Evolutionary conservation across 805 yeast species (phyloP).

Genomic region (Saccharomycopsis capsularis): DNA sequence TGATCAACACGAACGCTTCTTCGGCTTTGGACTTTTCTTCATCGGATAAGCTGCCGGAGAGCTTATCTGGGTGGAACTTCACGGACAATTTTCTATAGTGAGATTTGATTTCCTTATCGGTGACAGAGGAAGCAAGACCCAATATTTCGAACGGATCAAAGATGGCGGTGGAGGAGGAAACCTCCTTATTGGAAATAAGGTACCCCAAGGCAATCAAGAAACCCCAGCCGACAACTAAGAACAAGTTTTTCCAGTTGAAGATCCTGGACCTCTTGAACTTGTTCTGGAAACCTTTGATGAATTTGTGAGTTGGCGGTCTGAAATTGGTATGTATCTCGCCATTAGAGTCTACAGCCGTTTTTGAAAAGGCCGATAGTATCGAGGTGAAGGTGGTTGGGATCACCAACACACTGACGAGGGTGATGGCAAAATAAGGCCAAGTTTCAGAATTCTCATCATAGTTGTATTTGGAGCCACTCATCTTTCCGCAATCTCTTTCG

Average conservation of each 20-base stretch:
- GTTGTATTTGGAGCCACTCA: constrained; percentile 54
- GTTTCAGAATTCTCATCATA: constrained; percentile 88
- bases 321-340: constrained; percentile 32
- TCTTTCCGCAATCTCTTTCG: too few species aligned
- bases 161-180: constrained; percentile 29
- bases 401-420: constrained; percentile 59
- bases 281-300: constrained; percentile 28
- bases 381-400: constrained; percentile 51
- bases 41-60: constrained; percentile 52
- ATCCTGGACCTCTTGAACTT: constrained; percentile 26
- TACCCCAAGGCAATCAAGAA: constrained; percentile 36
- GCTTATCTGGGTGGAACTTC: constrained; percentile 90
- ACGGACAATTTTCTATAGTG: constrained; percentile 82
- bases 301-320: constrained; percentile 31
- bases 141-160: constrained; percentile 92
- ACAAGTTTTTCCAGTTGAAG: constrained; percentile 18
- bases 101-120: constrained; percentile 71
- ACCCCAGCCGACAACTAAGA: constrained; percentile 26
- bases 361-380: constrained; percentile 25
- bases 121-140: constrained; percentile 60
- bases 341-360: constrained; percentile 26
- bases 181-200: constrained; percentile 39
- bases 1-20: constrained; percentile 68
- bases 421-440: constrained; percentile 86
- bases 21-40: constrained; percentile 56